Conservation (phyloP, 2,329 filamentous ascomycete genomes). For the Trichoderma sp. region DNA sequence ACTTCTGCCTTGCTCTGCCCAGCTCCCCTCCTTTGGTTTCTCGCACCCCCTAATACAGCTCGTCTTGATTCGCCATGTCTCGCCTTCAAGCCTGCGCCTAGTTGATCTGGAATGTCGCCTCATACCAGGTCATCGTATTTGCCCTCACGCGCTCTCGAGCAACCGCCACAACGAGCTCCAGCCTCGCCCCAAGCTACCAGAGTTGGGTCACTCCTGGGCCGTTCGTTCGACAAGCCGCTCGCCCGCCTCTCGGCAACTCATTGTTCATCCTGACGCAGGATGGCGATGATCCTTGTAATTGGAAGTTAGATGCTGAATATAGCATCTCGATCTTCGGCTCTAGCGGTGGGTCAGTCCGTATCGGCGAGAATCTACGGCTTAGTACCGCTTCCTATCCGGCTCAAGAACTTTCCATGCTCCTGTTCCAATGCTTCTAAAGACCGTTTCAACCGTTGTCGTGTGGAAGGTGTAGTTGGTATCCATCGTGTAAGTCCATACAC, state of each 20-base stretch:
- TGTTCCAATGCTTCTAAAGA: background rate
- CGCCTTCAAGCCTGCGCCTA: background rate
- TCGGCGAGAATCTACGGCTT: background rate
- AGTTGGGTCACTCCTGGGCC: background rate
- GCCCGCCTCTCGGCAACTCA: conserved; percentile 4
- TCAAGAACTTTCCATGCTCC: background rate
- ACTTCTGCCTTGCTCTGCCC: background rate
- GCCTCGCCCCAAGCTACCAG: background rate
- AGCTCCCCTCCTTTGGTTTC: background rate
- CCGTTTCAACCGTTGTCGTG: background rate
- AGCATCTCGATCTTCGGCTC: background rate
- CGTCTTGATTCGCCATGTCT: conserved; percentile 13
- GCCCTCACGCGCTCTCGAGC: background rate
- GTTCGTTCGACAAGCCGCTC: background rate
- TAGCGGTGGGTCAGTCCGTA: background rate
- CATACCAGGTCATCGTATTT: conserved; percentile 13
- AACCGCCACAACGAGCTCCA: background rate
- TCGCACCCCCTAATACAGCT: background rate
- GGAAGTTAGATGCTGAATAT: background rate
- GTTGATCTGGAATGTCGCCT: conserved; percentile 16
- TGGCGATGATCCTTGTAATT: conserved; percentile 3
- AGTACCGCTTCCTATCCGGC: background rate
- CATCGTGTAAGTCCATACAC: background rate
- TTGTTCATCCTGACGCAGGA: conserved; percentile 19
- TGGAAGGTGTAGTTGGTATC: background rate